Base-by-base conservation (phyloP, 768 basidiomycete species). In the Roridomyces roridus region DNA sequence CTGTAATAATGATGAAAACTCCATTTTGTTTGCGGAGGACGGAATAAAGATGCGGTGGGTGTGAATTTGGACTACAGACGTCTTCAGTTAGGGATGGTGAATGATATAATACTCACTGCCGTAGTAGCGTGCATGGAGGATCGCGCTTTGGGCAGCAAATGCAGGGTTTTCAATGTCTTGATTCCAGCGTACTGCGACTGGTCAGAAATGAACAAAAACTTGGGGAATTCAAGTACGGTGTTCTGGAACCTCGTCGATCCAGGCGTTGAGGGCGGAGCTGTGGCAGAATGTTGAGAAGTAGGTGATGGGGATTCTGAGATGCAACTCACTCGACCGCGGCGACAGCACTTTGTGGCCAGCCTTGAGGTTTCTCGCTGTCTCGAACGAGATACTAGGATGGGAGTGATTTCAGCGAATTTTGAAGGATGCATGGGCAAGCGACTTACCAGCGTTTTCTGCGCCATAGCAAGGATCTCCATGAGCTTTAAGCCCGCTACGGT, bases 31-130 rank as follows among this genome's bases (percentile, higher is more conserved):
- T 35, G n/a, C 68, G 1, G 80, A 75, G 0, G 78, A 77, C 0
- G 83, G 82, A 45, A 90, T 83, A 73, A 88, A 89, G 2, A 86
- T 85, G 28, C 88, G 77, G 68, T 91, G 89, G 37, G 88, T 76
- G 41, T 82, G 70, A 62, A 90, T 89, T 66, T 85, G 80, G 29
- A 69, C 47, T 47, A 9, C 10, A 14, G 29, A 31, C 14, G 14
- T 14, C 29, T 31, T 31, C 18, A 17, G 8, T 8, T 18, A 11
- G 6, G 21, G 46, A 17, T 47, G n/a, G 26, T 23, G 44, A 31
- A 31, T 31, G 29, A 31, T 31, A 14, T 14, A 14, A 31, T n/a
- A 14, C 29, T 31, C 29, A 31, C 29, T 14, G 29, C 29, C 29
- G 29, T 31, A 31, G 29, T 31, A 31, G 7, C 29, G 29, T 14